These are phyloP conservation scores for Colletotrichum spaethianum DNA, from an alignment of 2,329 filamentous ascomycete genomes.

Conservation along the genomic window DNA sequence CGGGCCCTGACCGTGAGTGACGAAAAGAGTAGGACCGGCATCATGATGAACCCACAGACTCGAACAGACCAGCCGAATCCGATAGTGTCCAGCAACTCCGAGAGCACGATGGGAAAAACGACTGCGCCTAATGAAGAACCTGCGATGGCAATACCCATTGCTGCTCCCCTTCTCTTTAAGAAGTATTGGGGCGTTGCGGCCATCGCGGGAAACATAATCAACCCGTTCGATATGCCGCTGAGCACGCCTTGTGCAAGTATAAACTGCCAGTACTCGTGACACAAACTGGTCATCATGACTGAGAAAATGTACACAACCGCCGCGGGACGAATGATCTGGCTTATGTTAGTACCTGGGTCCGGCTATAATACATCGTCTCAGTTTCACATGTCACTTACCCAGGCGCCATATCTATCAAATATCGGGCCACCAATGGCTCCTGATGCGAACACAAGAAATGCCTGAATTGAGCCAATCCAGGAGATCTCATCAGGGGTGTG, in stretches of 20 bases:
- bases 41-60: conserved; percentile 59
- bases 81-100: conserved; percentile 53
- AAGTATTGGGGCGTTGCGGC: conserved; percentile 56
- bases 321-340: conserved; percentile 42
- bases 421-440: conserved; percentile 42
- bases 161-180: conserved; percentile 52
- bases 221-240: conserved; percentile 51
- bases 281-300: conserved; percentile 54
- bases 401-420: conserved; percentile 43
- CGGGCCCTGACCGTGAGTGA: conserved; percentile 42
- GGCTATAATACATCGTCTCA: not conserved
- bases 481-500: conserved; percentile 46
- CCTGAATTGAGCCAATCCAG: conserved; percentile 47
- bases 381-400: conserved; percentile 21
- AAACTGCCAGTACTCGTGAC: conserved; percentile 56
- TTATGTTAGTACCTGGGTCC: not conserved
- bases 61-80: conserved; percentile 53
- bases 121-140: conserved; percentile 61
- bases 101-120: conserved; percentile 57
- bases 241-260: conserved; percentile 57
- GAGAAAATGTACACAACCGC: conserved; percentile 44
- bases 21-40: conserved; percentile 52
- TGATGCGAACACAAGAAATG: conserved; percentile 45
- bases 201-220: conserved; percentile 54
- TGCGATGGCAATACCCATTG: conserved; percentile 54